Conservation (phyloP, 768 basidiomycete genomes). For the Tricholoma sp. region DNA sequence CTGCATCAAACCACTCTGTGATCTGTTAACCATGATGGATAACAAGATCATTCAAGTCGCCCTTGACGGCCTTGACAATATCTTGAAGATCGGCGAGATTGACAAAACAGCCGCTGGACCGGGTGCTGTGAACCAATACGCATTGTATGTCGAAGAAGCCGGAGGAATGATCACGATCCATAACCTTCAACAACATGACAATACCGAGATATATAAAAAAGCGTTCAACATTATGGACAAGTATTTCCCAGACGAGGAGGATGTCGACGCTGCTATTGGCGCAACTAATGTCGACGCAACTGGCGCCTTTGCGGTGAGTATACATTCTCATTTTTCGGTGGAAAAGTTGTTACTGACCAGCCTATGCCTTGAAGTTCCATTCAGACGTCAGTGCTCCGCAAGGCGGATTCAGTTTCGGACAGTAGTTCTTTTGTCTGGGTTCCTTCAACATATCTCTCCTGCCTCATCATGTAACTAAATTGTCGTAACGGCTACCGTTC, state of each 20-base stretch:
- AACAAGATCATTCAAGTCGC: conserved; percentile 99
- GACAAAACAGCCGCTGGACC: conserved; percentile 83
- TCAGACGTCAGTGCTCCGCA: conserved; percentile 83
- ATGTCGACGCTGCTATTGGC: conserved; percentile 76
- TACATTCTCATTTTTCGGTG: conserved; percentile 5
- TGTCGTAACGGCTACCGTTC: background rate
- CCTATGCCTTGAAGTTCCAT: conserved; percentile 57
- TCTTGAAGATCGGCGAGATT: conserved; percentile 94
- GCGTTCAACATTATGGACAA: conserved; percentile 98
- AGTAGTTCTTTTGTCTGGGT: conserved; percentile 34
- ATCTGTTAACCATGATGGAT: conserved; percentile 96
- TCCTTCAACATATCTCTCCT: background rate
- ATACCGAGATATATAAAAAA: conserved; percentile 99
- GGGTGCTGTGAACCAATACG: conserved; percentile 88
- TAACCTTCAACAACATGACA: conserved; percentile 99
- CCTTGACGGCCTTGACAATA: conserved; percentile 96
- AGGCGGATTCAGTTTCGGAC: conserved; percentile 94
- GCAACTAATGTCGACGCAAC: conserved; percentile 72
- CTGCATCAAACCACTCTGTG: conserved; percentile 98
- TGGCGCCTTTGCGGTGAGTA: conserved; percentile 69
- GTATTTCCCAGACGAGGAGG: conserved; percentile 98
- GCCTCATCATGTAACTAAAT: background rate
- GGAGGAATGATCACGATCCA: conserved; percentile 99
- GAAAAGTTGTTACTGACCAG: conserved; percentile 4
- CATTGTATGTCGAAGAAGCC: conserved; percentile 92